Conservation (phyloP, 768 basidiomycete genomes). For the Tulasnella sp. region DNA sequence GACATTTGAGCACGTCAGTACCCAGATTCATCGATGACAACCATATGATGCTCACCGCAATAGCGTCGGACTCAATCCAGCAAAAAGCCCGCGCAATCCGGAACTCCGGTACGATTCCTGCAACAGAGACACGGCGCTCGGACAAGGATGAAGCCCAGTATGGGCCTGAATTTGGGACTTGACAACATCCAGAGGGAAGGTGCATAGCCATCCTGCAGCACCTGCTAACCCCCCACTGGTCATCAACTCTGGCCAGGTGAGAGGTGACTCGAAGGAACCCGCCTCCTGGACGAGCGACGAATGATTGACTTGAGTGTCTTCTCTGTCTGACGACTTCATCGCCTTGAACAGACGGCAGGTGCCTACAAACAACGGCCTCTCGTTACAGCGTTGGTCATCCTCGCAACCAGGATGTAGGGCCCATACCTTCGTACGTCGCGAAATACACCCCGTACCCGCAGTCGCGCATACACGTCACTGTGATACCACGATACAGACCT, state of each 20-base stretch:
- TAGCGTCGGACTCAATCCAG: constrained; percentile 68
- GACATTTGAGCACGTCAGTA: no score
- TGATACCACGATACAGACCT: constrained; percentile 68
- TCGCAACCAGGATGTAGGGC: constrained; percentile 35
- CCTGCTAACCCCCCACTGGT: constrained; percentile 70
- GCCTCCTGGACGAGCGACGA: constrained; percentile 34
- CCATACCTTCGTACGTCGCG: constrained; percentile 55
- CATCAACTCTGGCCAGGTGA: constrained; percentile 48
- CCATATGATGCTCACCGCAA: constrained; percentile 56
- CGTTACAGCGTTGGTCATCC: no score
- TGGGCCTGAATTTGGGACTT: constrained; percentile 76
- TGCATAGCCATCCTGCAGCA: constrained; percentile 61
- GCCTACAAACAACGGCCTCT: no score
- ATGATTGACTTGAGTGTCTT: constrained; percentile 20
- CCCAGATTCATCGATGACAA: no score
- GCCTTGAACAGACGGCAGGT: no score
- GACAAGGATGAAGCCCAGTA: constrained; percentile 39
- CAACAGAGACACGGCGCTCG: constrained; percentile 42
- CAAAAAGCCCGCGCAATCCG: constrained; percentile 59
- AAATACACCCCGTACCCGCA: constrained; percentile 83
- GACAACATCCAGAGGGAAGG: constrained; percentile 82
- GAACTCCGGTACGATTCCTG: constrained; percentile 49
- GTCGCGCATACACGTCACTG: constrained; percentile 65
- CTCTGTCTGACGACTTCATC: no score
- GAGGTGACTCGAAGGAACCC: constrained; percentile 25